A percentile compares a stretch with the other conserved stretches of the same genome.
phyloP scores from a whole-genome alignment of 176 grass and related monocot species.

The Avena insularis region DNA sequence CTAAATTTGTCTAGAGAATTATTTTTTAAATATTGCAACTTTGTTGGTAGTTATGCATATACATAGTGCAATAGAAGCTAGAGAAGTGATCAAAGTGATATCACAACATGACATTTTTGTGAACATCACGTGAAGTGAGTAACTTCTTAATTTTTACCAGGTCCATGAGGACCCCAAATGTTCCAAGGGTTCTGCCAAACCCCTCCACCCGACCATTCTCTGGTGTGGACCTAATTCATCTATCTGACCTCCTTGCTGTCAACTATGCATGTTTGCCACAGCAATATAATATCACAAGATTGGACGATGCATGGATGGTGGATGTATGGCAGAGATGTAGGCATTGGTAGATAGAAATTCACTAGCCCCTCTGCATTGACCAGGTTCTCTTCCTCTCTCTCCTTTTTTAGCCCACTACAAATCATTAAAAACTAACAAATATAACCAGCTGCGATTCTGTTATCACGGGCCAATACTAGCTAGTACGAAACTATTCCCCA shows the following conservation, averaged over 20 bases:
- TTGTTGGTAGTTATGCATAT: neutral
- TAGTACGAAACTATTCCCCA: slow-evolving; percentile 23
- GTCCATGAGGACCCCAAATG: neutral
- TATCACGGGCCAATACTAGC: slow-evolving; percentile 7
- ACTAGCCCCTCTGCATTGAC: slow-evolving; percentile 24
- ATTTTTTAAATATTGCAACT: neutral
- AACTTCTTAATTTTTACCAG: neutral
- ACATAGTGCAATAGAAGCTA: neutral
- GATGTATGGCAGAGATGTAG: slow-evolving; percentile 1
- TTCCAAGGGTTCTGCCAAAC: slow-evolving; percentile 26
- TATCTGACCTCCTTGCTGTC: slow-evolving; percentile 15
- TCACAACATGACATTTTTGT: neutral
- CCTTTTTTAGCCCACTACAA: slow-evolving; percentile 24
- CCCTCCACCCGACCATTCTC: slow-evolving; percentile 9
- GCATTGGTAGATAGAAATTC: slow-evolving; percentile 22
- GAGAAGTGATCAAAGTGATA: neutral
- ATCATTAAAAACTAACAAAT: slow-evolving; percentile 34
- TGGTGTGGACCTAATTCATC: slow-evolving; percentile 38
- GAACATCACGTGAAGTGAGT: neutral
- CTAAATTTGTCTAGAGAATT: neutral
- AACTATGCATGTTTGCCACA: slow-evolving; percentile 38
- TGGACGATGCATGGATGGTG: neutral
- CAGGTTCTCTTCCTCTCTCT: neutral
- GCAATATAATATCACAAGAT: slow-evolving; percentile 33
- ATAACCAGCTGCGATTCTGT: slow-evolving; percentile 36